Evolutionary conservation across 768 basidiomycete species (phyloP).

Genomic region (Gyrodon lividus): DNA sequence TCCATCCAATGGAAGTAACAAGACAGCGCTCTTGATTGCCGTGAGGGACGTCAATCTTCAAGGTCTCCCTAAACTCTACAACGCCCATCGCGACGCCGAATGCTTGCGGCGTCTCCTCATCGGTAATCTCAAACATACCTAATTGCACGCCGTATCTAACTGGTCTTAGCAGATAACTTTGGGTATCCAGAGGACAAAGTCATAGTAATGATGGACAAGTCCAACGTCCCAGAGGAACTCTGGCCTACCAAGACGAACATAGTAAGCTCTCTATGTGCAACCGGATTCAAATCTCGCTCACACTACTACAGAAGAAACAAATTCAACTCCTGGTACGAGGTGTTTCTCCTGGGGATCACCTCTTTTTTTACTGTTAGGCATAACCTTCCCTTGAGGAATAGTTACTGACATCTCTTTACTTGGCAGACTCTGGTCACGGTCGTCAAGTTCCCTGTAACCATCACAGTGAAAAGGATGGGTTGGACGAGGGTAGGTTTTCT

Average conservation of each 20-base stretch:
- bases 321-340: conserved; percentile 44
- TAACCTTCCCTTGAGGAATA: background rate
- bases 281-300: background rate
- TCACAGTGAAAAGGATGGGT: conserved; percentile 48
- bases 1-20: conserved; percentile 2
- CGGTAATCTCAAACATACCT: conserved; percentile 11
- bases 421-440: conserved; percentile 52
- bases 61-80: conserved; percentile 1
- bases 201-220: conserved; percentile 41
- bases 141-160: background rate
- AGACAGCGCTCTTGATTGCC: conserved; percentile 26
- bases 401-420: background rate
- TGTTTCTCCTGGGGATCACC: conserved; percentile 46
- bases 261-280: conserved; percentile 28
- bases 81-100: conserved; percentile 18
- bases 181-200: conserved; percentile 40
- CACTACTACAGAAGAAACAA: conserved; percentile 36
- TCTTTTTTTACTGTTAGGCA: conserved; percentile 57
- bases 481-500: conserved; percentile 46
- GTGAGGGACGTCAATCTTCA: conserved; percentile 5
- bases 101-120: conserved; percentile 18
- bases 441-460: conserved; percentile 43
- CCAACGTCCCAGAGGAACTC: conserved; percentile 22
- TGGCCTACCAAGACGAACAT: conserved; percentile 47
- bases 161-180: conserved; percentile 31